Conservation (phyloP, 352 stramenopile species). For the Globisporangium takayamanum region DNA sequence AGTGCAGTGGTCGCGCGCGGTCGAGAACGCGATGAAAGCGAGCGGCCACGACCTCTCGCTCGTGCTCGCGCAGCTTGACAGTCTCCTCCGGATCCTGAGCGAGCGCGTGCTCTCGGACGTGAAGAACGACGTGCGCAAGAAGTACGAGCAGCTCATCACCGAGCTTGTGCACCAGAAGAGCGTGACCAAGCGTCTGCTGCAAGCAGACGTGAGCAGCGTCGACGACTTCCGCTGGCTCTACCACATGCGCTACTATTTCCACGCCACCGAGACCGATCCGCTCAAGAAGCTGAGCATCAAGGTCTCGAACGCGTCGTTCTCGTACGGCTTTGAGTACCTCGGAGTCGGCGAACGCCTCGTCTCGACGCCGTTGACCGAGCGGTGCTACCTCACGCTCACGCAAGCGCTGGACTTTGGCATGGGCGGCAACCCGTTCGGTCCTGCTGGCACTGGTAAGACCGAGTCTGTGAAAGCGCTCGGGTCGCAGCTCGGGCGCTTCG, state of each 20-base stretch:
- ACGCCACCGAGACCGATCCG: constrained; percentile 65
- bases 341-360: constrained; percentile 99
- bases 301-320: constrained; percentile 97
- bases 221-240: constrained; percentile 99
- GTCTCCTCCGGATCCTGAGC: constrained; percentile 93
- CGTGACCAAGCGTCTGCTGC: constrained; percentile 90
- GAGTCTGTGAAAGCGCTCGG: constrained; percentile 99
- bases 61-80: constrained; percentile 64
- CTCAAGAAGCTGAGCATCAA: constrained; percentile 95
- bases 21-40: constrained; percentile 89
- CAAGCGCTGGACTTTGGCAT: constrained; percentile 98
- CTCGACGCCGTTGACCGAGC: constrained; percentile 99
- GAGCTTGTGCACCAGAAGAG: constrained; percentile 99
- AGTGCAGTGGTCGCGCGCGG: constrained; percentile 94
- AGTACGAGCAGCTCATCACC: constrained; percentile 99
- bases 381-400: constrained; percentile 99
- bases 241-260: constrained; percentile 98
- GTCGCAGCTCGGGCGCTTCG: constrained; percentile 97
- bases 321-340: constrained; percentile 99
- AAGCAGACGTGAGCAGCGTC: constrained; percentile 69
- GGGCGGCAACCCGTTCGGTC: constrained; percentile 98
- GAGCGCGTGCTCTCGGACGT: constrained; percentile 94
- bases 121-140: constrained; percentile 93
- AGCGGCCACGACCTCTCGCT: constrained; percentile 25
- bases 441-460: constrained; percentile 99